Evolutionary conservation across 306 rosid species (phyloP).

Genomic region (Gynostemma pentaphyllum): DNA sequence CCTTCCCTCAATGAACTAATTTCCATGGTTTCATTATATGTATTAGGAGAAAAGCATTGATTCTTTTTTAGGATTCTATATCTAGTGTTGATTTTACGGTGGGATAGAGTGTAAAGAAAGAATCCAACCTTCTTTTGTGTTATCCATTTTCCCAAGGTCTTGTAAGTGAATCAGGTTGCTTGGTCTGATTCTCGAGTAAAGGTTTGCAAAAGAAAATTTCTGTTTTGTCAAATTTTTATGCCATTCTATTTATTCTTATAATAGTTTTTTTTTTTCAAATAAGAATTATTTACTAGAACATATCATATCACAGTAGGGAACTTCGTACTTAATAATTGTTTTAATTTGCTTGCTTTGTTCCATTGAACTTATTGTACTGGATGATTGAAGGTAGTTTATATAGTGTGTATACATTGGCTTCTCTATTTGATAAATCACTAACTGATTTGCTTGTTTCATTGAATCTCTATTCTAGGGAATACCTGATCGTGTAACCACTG

Average conservation of each 20-base stretch:
- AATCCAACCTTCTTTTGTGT: not conserved
- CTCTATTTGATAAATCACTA: not conserved
- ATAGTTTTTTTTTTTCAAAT: not conserved
- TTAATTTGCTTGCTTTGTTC: not conserved
- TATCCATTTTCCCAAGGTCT: not conserved
- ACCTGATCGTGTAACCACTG: constrained; percentile 91
- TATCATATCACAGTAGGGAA: not conserved
- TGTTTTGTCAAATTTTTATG: not conserved
- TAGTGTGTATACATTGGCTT: not conserved
- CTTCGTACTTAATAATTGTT: not conserved
- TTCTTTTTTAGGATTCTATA: not conserved
- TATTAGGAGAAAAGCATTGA: not conserved
- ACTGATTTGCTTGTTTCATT: no score
- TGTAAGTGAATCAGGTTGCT: not conserved
- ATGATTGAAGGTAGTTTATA: not conserved
- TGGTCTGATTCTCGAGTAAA: not conserved
- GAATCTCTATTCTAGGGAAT: constrained; percentile 82
- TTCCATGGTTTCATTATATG: not conserved
- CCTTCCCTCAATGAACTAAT: not conserved
- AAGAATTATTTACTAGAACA: not conserved
- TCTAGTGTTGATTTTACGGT: not conserved
- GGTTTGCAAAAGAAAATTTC: not conserved
- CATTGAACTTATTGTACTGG: not conserved
- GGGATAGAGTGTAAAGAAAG: constrained; percentile 1
- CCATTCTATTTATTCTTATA: not conserved